Percentiles rank a stretch among this genome's conserved stretches.
Evolutionary conservation across 352 stramenopile genomes (phyloP).

Genomic region (Thraustotheca clavata): DNA sequence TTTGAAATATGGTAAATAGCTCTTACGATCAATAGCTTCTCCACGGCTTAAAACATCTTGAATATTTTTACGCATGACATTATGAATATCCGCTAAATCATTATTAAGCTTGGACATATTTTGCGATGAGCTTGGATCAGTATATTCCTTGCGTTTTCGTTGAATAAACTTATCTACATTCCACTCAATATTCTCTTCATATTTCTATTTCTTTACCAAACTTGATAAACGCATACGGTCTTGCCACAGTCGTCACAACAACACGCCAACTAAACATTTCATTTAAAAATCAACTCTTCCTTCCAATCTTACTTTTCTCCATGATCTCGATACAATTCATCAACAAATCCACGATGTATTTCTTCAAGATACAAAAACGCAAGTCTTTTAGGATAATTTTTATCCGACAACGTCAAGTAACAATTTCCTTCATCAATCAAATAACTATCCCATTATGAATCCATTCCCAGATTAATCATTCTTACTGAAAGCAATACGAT

Average conservation of each 20-base stretch:
- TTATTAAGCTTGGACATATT: conserved; percentile 96
- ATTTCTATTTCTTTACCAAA: conserved; percentile 81
- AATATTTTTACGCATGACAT: conserved; percentile 99
- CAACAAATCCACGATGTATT: conserved; percentile 89
- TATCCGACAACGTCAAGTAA: conserved; percentile 95
- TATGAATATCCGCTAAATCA: conserved; percentile 97
- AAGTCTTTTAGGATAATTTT: conserved; percentile 94
- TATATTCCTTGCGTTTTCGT: conserved; percentile 96
- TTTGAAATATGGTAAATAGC: not conserved
- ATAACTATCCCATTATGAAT: conserved; percentile 87
- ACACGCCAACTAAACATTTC: conserved; percentile 60
- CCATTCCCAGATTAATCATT: too few species aligned
- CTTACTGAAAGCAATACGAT: conserved; percentile 88
- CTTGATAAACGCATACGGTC: conserved; percentile 99
- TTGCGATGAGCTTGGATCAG: conserved; percentile 91
- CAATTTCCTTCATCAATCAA: conserved; percentile 96
- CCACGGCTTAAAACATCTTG: conserved; percentile 90
- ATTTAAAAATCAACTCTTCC: not conserved
- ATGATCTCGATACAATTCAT: conserved; percentile 91
- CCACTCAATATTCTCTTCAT: too few species aligned
- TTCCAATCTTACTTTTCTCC: conserved; percentile 45
- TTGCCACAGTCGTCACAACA: conserved; percentile 90
- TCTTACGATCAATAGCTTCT: conserved; percentile 73
- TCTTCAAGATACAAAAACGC: conserved; percentile 98
- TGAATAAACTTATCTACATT: conserved; percentile 93